Percentiles rank a stretch among this genome's conserved stretches.
Conservation (phyloP, 345 rosid species). For the Sonneratia caseolaris region DNA sequence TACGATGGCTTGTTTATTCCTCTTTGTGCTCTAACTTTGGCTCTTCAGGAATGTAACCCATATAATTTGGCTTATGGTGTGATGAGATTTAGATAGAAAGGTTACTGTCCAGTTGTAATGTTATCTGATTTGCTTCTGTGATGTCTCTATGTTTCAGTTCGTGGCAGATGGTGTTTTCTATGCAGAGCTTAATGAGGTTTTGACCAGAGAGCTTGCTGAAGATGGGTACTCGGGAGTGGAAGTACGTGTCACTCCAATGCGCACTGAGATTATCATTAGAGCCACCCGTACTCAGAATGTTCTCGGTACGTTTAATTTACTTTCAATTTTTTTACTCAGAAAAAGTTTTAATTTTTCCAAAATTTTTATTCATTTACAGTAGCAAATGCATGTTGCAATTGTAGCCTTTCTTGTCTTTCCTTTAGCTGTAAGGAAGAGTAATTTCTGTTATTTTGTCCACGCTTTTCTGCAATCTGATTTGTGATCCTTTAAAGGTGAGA, state of each 20-base stretch:
- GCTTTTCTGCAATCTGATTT: neutral
- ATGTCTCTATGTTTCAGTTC: constrained; percentile 25
- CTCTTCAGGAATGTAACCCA: neutral
- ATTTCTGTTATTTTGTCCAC: neutral
- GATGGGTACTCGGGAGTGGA: constrained; percentile 96
- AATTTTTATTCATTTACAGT: neutral
- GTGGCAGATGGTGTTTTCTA: constrained; percentile 76
- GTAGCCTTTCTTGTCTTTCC: too few species aligned
- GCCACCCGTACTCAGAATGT: constrained; percentile 85
- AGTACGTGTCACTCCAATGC: constrained; percentile 83
- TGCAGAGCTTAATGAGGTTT: constrained; percentile 66
- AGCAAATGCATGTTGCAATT: too few species aligned
- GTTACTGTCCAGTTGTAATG: neutral
- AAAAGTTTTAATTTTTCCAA: too few species aligned
- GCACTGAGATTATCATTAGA: constrained; percentile 79
- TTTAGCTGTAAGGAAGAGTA: neutral
- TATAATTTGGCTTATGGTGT: neutral
- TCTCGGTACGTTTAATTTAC: constrained; percentile 40
- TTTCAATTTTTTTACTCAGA: too few species aligned
- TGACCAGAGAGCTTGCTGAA: constrained; percentile 72
- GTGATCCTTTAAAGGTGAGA: constrained; percentile 39
- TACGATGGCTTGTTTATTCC: neutral
- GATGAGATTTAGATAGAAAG: neutral
- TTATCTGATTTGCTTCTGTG: constrained; percentile 12
- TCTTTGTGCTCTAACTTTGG: neutral